Conservation (phyloP, 2,329 filamentous ascomycete species). For the Fusarium napiforme region DNA sequence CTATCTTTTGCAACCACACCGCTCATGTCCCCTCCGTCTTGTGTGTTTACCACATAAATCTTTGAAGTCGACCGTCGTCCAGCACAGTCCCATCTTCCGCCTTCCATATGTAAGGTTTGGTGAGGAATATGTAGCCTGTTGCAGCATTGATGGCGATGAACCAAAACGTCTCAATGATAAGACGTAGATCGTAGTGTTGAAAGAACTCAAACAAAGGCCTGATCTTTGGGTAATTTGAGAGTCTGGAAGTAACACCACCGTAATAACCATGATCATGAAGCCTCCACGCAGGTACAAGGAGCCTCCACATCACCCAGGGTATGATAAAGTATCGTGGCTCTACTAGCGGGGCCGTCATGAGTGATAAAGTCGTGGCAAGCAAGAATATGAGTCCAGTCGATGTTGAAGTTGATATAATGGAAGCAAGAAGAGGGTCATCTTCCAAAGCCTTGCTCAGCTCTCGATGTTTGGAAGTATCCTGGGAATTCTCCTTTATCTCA, state of each 20-base stretch:
- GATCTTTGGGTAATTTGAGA: conserved; percentile 5
- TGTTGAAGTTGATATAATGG: conserved; percentile 51
- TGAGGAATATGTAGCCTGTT: conserved; percentile 79
- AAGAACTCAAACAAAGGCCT: conserved; percentile 14
- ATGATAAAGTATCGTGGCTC: conserved; percentile 97
- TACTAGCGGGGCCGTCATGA: conserved; percentile 90
- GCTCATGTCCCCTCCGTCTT: neutral
- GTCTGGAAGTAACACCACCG: neutral
- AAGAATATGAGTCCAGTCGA: conserved; percentile 70
- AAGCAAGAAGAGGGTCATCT: conserved; percentile 43
- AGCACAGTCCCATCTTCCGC: conserved; percentile 61
- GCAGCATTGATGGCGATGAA: conserved; percentile 71
- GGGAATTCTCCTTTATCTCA: neutral
- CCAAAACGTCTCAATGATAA: conserved; percentile 74
- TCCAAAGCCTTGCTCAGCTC: conserved; percentile 32
- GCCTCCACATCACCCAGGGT: conserved; percentile 91
- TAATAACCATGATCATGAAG: conserved; percentile 33
- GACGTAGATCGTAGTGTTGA: conserved; percentile 56
- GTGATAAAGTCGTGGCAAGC: conserved; percentile 77
- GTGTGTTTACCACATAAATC: conserved; percentile 79
- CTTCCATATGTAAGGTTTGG: conserved; percentile 74
- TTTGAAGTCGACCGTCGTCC: conserved; percentile 70
- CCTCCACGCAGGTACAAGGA: conserved; percentile 73
- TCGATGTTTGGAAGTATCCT: conserved; percentile 3
- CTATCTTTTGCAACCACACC: conserved; percentile 19